phyloP scores from a whole-genome alignment of 345 rosid genomes.

The Trapa incisa region DNA sequence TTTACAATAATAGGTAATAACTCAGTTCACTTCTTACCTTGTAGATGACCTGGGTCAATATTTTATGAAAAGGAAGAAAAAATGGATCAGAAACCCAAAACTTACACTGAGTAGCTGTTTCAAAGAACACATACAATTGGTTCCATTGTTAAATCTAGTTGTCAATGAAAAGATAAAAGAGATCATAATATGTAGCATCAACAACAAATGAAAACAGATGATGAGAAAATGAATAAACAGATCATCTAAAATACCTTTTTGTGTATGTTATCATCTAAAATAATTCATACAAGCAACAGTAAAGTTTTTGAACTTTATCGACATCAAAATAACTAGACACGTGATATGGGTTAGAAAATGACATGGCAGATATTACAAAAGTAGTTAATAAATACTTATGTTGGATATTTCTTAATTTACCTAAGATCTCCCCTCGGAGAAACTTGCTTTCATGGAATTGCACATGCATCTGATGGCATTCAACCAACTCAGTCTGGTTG shows the following conservation, averaged over 20 bases:
- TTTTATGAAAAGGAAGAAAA: too few relatives aligned
- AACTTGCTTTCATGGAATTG: background rate
- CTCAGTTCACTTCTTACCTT: background rate
- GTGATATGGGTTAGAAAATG: background rate
- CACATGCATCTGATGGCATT: background rate
- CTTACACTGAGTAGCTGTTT: too few relatives aligned
- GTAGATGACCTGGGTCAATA: background rate
- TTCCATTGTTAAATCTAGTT: too few relatives aligned
- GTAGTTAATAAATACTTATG: background rate
- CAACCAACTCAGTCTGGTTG: background rate
- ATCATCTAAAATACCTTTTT: background rate
- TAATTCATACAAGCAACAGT: background rate
- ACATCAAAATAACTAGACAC: background rate
- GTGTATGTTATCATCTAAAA: too few relatives aligned
- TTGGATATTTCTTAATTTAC: background rate
- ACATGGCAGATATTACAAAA: background rate
- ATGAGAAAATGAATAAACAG: background rate
- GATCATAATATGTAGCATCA: background rate
- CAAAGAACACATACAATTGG: background rate
- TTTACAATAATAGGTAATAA: background rate
- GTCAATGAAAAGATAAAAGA: background rate
- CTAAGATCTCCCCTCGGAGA: background rate
- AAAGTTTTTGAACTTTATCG: background rate
- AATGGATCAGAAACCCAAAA: too few relatives aligned
- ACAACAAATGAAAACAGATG: background rate